These are phyloP conservation scores for Notholithocarpus densiflorus DNA, from an alignment of 306 rosid species.

Conservation along the genomic window DNA sequence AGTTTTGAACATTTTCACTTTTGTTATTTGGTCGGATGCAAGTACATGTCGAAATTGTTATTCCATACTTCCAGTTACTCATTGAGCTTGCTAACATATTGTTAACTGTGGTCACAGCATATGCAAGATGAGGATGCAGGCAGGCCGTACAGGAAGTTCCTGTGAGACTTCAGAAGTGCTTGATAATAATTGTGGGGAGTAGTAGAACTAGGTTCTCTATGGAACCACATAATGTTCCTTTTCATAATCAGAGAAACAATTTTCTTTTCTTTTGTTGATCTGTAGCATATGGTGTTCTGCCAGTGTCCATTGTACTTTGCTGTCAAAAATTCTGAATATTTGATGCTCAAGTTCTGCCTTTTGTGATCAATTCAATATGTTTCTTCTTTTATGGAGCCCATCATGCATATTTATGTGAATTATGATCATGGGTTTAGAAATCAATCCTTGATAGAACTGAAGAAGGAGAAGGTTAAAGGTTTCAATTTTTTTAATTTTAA, in stretches of 20 bases:
- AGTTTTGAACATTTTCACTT: neutral
- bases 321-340: slow-evolving; percentile 1
- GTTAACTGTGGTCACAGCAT: slow-evolving; percentile 44
- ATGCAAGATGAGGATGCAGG: slow-evolving; percentile 97
- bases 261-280: slow-evolving; percentile 6
- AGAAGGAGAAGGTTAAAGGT: too few species aligned
- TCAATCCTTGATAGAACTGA: too few species aligned
- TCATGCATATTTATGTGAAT: too few species aligned
- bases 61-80: neutral
- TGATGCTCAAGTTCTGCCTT: neutral
- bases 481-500: too few species aligned
- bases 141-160: slow-evolving; percentile 79
- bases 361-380: neutral
- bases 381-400: too few species aligned
- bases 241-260: slow-evolving; percentile 13
- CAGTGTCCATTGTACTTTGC: neutral
- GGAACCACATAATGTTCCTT: slow-evolving; percentile 22
- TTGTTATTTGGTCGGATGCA: neutral
- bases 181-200: slow-evolving; percentile 37
- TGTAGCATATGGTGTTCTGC: neutral
- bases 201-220: slow-evolving; percentile 22
- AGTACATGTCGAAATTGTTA: neutral
- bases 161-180: slow-evolving; percentile 33
- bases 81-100: neutral
- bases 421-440: too few species aligned